Evolutionary conservation across 2,329 filamentous ascomycete genomes (phyloP).

Genomic region (Trichophyton verrucosum): DNA sequence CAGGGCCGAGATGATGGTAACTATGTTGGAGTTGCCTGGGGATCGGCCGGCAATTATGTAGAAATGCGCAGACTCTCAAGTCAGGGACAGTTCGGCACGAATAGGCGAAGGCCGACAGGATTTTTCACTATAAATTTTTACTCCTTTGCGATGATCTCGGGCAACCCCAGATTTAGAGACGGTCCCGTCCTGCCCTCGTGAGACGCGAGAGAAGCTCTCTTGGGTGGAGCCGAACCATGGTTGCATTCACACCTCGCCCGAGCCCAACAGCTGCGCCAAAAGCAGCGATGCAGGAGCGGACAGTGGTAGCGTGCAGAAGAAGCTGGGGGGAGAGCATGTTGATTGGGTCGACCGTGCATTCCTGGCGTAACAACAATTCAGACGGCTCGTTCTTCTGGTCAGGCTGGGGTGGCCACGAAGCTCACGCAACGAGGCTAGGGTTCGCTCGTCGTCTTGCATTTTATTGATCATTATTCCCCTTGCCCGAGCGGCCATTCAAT

Average conservation of each 20-base stretch:
- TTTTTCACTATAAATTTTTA: neutral
- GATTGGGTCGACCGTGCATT: neutral
- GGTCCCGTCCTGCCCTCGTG: neutral
- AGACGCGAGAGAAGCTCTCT: neutral
- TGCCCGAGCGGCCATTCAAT: neutral
- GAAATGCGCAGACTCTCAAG: too few species aligned
- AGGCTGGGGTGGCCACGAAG: too few species aligned
- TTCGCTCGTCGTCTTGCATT: too few species aligned
- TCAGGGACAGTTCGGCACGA: neutral
- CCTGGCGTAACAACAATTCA: neutral
- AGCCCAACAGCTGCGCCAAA: neutral
- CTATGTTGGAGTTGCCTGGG: neutral
- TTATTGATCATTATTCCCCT: too few species aligned
- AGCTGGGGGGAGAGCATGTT: neutral
- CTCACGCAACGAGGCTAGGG: too few species aligned
- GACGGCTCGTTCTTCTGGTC: too few species aligned
- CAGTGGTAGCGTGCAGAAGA: neutral
- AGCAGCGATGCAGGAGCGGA: neutral
- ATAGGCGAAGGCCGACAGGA: conserved; percentile 2
- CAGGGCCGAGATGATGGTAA: neutral
- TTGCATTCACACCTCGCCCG: neutral
- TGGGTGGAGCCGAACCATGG: conserved; percentile 1
- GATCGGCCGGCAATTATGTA: too few species aligned
- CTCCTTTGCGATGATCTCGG: neutral
- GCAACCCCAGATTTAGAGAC: neutral